Base-by-base conservation (phyloP, 768 basidiomycete species). In the Boletellus sp. region DNA sequence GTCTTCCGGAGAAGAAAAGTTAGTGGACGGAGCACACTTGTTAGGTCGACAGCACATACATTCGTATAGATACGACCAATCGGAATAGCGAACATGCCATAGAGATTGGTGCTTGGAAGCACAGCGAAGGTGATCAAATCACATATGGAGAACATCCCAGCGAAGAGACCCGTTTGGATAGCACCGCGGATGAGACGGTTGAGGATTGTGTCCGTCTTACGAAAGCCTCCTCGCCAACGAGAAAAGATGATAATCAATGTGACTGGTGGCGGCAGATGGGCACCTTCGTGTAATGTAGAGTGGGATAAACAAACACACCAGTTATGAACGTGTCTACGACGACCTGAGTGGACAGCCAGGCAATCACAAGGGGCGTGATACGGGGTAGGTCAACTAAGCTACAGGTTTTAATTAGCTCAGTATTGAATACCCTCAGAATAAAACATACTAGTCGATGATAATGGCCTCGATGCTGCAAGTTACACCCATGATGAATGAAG, bases 111-210 rank as follows among this genome's bases (percentile, higher is more conserved):
- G 8, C 54, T 56, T 1, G 64, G 65, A 11, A 59, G 50, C 22
- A 46, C 45, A 6, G 61, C 9, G 52, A 70, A 72, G 0, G 67
- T 57, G 35, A 78, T 71, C 33, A 81, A 59, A 56, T 79, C 78
- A 1, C 70, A 75, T 23, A 80, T 51, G 7, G 78, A 77, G 42
- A 81, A 79, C 1, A 77, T 63, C 0, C 75, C 74, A 8, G 73
- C 76, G 50, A 80, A 80, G 4, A 78, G 54, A 40, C 79, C 78
- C 9, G 79, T 80, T 53, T 79, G 78, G 32, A 81, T 61, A 12
- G 79, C 78, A 28, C 79, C 78, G 45, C 77, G 76, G 52, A 80
- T 78, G 9, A 81, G 67, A 22, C 76, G 74, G 53, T 77, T 77
- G 55, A 80, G 74, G 46, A 79, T 70, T 0, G 70, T 77, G 53